These are phyloP conservation scores for Schwanniomyces vanrijiae DNA, from an alignment of 805 yeast genomes.

Conservation along the genomic window DNA sequence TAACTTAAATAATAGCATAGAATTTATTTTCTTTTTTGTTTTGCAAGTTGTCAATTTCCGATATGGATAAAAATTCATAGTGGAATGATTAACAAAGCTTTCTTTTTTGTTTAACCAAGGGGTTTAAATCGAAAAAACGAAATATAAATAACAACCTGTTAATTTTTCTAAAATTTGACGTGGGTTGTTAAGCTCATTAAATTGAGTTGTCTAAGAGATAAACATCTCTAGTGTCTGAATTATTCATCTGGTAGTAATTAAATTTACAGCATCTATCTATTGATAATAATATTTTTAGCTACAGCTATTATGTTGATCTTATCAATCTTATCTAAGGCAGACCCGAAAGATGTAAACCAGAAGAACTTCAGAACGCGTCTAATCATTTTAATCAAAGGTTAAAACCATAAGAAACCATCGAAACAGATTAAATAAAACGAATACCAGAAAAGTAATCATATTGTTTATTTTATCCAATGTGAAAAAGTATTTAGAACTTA, in stretches of 20 bases:
- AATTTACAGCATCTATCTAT: not conserved
- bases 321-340: constrained; percentile 1
- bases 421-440: not conserved
- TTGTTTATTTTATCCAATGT: not conserved
- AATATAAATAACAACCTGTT: not conserved
- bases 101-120: constrained; percentile 3
- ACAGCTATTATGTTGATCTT: not conserved
- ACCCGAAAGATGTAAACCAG: not conserved
- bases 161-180: not conserved
- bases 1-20: constrained; percentile 1
- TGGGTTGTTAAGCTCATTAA: not conserved
- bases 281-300: not conserved
- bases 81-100: not conserved
- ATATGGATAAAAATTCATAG: not conserved
- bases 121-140: constrained; percentile 1
- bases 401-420: not conserved
- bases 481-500: not conserved
- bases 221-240: not conserved
- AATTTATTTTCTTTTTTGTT: constrained; percentile 2
- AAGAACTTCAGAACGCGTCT: not conserved
- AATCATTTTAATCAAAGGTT: not conserved
- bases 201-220: not conserved
- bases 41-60: constrained; percentile 1
- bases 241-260: constrained; percentile 1
- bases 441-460: not conserved